Evolutionary conservation across 148 eudicot species (phyloP), one percentile per base, ranked within the genome.

Genomic region (Suaeda aralocaspica): DNA sequence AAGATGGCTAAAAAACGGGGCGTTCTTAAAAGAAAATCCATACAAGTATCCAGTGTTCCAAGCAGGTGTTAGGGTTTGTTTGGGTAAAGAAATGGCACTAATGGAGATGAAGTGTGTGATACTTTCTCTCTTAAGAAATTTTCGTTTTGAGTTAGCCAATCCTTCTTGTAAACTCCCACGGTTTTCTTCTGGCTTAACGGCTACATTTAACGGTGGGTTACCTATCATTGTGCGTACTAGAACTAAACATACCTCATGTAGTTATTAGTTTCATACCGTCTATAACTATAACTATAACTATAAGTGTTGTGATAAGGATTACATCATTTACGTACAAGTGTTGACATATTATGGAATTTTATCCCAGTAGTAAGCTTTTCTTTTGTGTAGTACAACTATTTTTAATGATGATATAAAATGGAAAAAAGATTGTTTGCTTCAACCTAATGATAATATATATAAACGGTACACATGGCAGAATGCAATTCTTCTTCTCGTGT

Each of bases 11-110:
- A 58, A 63, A 68, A 76, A 86, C 56, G 89, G 92, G 0, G 60
- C 76, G 12, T 88, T 87, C 33, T 34, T 55, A 16, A 82, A 81
- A 21, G 80, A 79, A 59, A 78, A 77, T 58, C 79, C 87, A 7
- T 90, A 63, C 28, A 84, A 81, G 72, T 87, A 86, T 67, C 96
- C 92, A 1, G 87, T 90, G 12, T 90, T 90, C 42, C 96, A 90
- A 76, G 96, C 83, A 15, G 96, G 92, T 2, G 26, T 71, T 10
- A 84, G 96, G 81, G 85, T 79, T 19, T 90, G 96, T 75, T 81
- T 87, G 64, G 96, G 96, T 14, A 88, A 86, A 62, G 96, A 90
- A 68, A 77, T 90, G 89, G 87, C 92, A 14, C 36, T 90, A 14
- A 73, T 86, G 64, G 87, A 84, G 68, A 78, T 90, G 41, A 88